Base-by-base conservation (phyloP, 768 basidiomycete genomes). In the Lactarius sp. region DNA sequence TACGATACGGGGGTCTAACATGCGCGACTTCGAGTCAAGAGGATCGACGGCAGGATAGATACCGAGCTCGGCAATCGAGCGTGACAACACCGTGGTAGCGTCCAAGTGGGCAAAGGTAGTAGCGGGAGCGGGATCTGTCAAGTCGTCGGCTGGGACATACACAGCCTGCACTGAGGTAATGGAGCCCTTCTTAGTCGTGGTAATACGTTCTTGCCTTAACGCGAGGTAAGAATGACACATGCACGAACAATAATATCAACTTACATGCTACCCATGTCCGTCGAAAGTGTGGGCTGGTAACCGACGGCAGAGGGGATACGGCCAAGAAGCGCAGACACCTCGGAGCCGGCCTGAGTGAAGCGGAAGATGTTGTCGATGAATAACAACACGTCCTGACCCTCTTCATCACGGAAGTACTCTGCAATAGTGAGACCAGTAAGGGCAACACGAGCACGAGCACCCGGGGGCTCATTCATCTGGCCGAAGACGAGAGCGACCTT, bases 301-400 rank as follows among this genome's bases (percentile, higher is more conserved):
- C 97, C 97, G 85, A 99, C 97, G 68, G 97, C 97, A 70, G 97
- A 98, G 70, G 97, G 97, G 74, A 98, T 99, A 93, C 97, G 97
- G 84, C 97, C 97, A 70, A 98, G 91, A 72, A 99, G 79, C 68
- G 97, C 97, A 80, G 97, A 99, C 83, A 98, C 97, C 77, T 98
- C 97, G 68, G 97, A 99, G 88, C 97, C 97, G 73, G 97, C 97
- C 78, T 98, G 97, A 71, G 97, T 99, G 92, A 99, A 99, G 75
- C 97, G 95, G 97, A 99, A 99, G 80, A 99, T 99, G 87, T 99
- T 99, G 90, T 99, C 97, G 76, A 99, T 99, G 85, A 99, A 99
- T 75, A 99, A 88, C 75, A 99, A 85, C 83, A 99, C 97, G 77
- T 99, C 97, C 79, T 99, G 97, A 68, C 97, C 97, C 81, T 99